Percentiles rank a stretch among this genome's conserved stretches.
Conservation (phyloP, 164 flowering plant genomes). For the Hamamelis virginiana region DNA sequence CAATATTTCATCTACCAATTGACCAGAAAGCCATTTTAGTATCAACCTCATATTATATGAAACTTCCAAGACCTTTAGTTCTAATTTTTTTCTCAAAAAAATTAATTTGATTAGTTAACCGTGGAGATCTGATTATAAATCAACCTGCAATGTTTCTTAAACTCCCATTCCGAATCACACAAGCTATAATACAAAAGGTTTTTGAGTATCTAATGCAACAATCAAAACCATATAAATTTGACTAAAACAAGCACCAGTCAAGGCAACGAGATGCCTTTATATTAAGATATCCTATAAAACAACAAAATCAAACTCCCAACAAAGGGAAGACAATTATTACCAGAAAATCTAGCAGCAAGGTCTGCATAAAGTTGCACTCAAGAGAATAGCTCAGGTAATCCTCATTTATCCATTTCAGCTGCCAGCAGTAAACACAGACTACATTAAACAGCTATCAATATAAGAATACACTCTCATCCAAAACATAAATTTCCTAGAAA, state of each 20-base stretch:
- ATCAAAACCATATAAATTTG: background rate
- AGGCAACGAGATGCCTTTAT: slow-evolving; percentile 1
- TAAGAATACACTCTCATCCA: slow-evolving; percentile 21
- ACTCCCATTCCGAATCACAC: background rate
- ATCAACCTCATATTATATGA: slow-evolving; percentile 21
- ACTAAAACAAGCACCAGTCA: background rate
- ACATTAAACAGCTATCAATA: slow-evolving; percentile 50
- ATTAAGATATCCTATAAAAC: slow-evolving; percentile 5
- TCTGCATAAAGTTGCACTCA: slow-evolving; percentile 68
- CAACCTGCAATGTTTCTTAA: background rate
- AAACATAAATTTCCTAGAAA: slow-evolving; percentile 23
- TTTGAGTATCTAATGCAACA: no score
- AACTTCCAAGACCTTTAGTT: slow-evolving; percentile 32
- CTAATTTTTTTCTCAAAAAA: slow-evolving; percentile 6
- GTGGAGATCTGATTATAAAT: background rate
- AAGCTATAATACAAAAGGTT: background rate
- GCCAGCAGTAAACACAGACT: slow-evolving; percentile 79
- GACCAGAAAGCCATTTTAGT: slow-evolving; percentile 68
- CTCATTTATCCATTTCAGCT: slow-evolving; percentile 82
- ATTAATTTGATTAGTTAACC: slow-evolving; percentile 4
- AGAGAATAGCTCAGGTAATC: slow-evolving; percentile 75
- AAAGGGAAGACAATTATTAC: slow-evolving; percentile 65
- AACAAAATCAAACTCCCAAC: slow-evolving; percentile 34
- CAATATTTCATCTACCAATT: slow-evolving; percentile 72
- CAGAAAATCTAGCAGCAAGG: slow-evolving; percentile 68